Evolutionary conservation across 1,139 yeast species (phyloP).

Genomic region (Taphrina flavorubra): DNA sequence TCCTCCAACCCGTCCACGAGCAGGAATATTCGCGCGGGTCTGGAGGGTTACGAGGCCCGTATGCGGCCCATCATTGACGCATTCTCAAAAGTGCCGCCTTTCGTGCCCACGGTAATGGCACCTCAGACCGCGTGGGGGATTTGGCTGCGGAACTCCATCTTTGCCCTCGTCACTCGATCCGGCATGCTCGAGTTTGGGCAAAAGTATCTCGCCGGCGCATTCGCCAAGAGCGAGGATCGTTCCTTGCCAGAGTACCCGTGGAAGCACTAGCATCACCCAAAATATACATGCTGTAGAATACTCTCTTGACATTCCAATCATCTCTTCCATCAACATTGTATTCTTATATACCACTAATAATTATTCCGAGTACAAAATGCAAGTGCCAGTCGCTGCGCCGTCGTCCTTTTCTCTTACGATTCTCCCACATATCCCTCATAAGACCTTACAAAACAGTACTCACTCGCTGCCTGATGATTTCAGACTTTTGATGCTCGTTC

Average conservation of each 20-base stretch:
- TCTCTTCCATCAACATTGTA: neutral
- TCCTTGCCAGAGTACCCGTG: neutral
- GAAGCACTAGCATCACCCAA: neutral
- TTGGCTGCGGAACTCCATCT: neutral
- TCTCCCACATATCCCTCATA: no score
- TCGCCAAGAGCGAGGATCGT: neutral
- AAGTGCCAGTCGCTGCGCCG: constrained; percentile 1
- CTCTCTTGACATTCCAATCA: no score
- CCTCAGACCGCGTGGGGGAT: constrained; percentile 20
- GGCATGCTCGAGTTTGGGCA: neutral
- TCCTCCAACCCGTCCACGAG: no score
- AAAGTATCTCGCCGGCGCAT: neutral
- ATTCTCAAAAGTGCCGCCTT: constrained; percentile 9
- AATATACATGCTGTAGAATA: no score
- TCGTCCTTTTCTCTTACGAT: no score
- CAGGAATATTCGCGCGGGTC: neutral
- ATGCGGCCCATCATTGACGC: constrained; percentile 10
- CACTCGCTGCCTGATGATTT: constrained; percentile 30
- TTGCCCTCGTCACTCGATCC: constrained; percentile 8
- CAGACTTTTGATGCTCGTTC: constrained; percentile 58
- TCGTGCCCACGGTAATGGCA: neutral
- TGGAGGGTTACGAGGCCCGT: constrained; percentile 14
- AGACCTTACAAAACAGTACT: constrained; percentile 4
- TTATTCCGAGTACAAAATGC: neutral
- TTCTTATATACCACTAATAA: neutral